Percentiles rank a stretch among this genome's conserved stretches.
phyloP scores from a whole-genome alignment of 2,329 filamentous ascomycete genomes.

The Monosporascus sp. region DNA sequence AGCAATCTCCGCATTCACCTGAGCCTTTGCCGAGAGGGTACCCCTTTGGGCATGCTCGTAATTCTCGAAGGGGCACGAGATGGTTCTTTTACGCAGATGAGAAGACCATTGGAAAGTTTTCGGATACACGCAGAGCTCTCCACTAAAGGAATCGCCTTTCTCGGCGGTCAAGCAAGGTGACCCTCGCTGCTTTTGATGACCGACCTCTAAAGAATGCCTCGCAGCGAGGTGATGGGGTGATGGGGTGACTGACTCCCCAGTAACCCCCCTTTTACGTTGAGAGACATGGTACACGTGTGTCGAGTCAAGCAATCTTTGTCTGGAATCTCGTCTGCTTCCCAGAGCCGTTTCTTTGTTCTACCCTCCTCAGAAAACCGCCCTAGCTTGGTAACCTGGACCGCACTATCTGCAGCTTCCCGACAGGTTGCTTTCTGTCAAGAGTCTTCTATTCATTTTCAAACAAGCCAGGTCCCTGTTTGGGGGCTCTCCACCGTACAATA shows the following conservation, averaged over 20 bases:
- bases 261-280: slow-evolving; percentile 16
- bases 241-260: slow-evolving; percentile 3
- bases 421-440: slow-evolving; percentile 35
- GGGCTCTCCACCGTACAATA: slow-evolving; percentile 28
- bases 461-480: slow-evolving; percentile 38
- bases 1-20: slow-evolving; percentile 32
- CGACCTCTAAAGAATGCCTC: slow-evolving; percentile 16
- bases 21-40: slow-evolving; percentile 18
- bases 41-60: slow-evolving; percentile 14
- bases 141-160: slow-evolving; percentile 23
- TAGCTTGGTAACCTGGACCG: slow-evolving; percentile 34
- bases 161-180: slow-evolving; percentile 26
- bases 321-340: slow-evolving; percentile 29
- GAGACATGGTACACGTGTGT: slow-evolving; percentile 44
- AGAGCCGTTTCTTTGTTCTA: slow-evolving; percentile 41
- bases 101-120: slow-evolving; percentile 18
- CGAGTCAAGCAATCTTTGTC: slow-evolving; percentile 45
- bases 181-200: slow-evolving; percentile 15
- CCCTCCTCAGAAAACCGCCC: slow-evolving; percentile 30
- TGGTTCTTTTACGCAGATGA: slow-evolving; percentile 19
- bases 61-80: slow-evolving; percentile 38
- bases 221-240: slow-evolving; percentile 10
- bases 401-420: slow-evolving; percentile 45
- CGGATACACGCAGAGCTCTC: slow-evolving; percentile 33
- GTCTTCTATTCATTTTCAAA: slow-evolving; percentile 30